phyloP scores from a whole-genome alignment of 805 yeast species.

The Metschnikowia matae region DNA sequence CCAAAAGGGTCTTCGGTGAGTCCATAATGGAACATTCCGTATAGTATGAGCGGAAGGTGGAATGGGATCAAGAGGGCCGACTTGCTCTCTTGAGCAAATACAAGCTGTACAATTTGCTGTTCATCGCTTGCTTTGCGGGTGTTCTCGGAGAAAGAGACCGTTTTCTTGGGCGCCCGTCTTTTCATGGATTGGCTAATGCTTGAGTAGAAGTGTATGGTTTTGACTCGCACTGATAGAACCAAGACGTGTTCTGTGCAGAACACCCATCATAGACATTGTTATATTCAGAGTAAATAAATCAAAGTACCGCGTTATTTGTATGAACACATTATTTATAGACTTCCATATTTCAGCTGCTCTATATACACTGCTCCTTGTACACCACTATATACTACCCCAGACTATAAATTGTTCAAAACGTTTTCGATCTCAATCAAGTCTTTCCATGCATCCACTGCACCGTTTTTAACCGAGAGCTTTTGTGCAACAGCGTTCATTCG shows the following conservation, averaged over 20 bases:
- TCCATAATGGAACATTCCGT: conserved; percentile 30
- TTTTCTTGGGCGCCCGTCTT: conserved; percentile 12
- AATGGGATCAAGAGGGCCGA: conserved; percentile 23
- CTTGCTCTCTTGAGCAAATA: conserved; percentile 7
- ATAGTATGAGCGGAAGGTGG: conserved; percentile 26
- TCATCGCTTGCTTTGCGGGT: conserved; percentile 6
- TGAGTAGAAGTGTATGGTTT: not conserved
- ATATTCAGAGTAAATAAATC: not conserved
- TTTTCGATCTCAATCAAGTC: conserved; percentile 59
- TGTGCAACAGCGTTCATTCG: conserved; percentile 50
- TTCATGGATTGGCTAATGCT: conserved; percentile 5
- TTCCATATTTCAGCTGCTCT: no score
- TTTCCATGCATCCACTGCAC: conserved; percentile 60
- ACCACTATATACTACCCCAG: no score
- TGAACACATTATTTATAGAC: no score
- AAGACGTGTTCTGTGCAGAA: not conserved
- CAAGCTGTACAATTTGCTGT: not conserved
- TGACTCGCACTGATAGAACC: conserved; percentile 2
- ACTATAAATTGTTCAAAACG: conserved; percentile 25
- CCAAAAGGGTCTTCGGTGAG: conserved; percentile 22
- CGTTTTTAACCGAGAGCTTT: conserved; percentile 54
- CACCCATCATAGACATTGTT: not conserved
- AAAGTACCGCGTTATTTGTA: not conserved
- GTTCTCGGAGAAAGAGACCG: conserved; percentile 14
- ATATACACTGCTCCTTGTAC: no score